Percentiles rank a stretch among this genome's conserved stretches.
These are phyloP conservation scores for Sporothrix luriei DNA, from an alignment of 2,329 filamentous ascomycete species.

Conservation along the genomic window DNA sequence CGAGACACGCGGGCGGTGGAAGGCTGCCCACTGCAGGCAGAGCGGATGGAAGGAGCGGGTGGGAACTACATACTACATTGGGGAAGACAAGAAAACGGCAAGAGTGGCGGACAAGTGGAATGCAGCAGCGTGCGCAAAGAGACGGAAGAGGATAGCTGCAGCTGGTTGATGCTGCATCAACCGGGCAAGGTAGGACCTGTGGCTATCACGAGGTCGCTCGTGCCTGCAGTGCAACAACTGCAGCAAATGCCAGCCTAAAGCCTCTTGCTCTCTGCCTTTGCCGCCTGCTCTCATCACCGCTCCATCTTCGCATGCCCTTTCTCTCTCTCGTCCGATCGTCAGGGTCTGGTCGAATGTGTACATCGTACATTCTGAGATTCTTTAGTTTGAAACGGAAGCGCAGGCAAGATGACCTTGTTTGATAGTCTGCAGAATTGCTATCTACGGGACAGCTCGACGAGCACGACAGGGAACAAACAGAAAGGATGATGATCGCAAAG, in stretches of 20 bases:
- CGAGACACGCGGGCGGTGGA: too few relatives aligned
- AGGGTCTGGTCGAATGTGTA: slow-evolving; percentile 8
- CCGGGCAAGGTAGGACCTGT: not conserved
- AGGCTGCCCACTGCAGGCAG: not conserved
- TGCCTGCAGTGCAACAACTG: slow-evolving; percentile 26
- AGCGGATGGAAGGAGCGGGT: not conserved
- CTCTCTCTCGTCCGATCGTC: slow-evolving; percentile 24
- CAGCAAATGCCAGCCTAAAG: too few relatives aligned
- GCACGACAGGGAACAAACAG: slow-evolving; percentile 3
- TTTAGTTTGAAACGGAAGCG: slow-evolving; percentile 3
- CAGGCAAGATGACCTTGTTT: slow-evolving; percentile 10
- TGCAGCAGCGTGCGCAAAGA: not conserved
- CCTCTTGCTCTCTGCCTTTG: not conserved
- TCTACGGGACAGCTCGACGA: slow-evolving; percentile 17
- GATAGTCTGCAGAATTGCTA: slow-evolving; percentile 1
- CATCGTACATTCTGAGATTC: too few relatives aligned
- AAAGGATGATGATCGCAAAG: slow-evolving; percentile 6
- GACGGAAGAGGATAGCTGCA: slow-evolving; percentile 10
- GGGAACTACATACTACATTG: not conserved
- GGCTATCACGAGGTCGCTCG: slow-evolving; percentile 20
- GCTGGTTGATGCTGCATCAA: not conserved
- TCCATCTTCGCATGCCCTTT: not conserved
- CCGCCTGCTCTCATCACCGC: not conserved
- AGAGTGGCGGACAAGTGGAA: not conserved
- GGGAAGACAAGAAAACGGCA: not conserved